These are phyloP conservation scores for Glycine soja DNA, from an alignment of 306 rosid genomes.

Conservation along the genomic window DNA sequence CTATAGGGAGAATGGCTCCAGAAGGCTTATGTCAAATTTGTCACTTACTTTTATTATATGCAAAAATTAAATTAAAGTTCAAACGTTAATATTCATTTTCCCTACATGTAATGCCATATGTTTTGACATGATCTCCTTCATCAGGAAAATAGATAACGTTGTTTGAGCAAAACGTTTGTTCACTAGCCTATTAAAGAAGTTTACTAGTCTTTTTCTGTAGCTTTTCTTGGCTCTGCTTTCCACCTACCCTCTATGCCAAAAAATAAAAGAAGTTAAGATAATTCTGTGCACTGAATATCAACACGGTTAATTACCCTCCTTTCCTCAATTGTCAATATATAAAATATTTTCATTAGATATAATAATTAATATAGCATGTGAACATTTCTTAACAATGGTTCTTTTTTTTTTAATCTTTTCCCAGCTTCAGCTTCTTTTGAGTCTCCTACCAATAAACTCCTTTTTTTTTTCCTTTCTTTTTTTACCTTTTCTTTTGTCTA, in stretches of 20 bases:
- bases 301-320: not conserved
- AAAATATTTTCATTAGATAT: conserved; percentile 2
- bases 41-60: not conserved
- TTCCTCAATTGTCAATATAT: not conserved
- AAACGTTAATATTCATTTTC: conserved; percentile 38
- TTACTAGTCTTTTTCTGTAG: conserved; percentile 35
- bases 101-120: conserved; percentile 5
- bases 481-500: not conserved
- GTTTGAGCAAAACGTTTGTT: conserved; percentile 31
- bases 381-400: conserved; percentile 26
- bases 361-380: conserved; percentile 3
- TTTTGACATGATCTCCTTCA: conserved; percentile 30
- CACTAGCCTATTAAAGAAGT: conserved; percentile 31
- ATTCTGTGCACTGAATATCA: conserved; percentile 16
- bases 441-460: not conserved
- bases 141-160: conserved; percentile 39
- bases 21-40: conserved; percentile 24
- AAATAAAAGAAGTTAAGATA: conserved; percentile 23
- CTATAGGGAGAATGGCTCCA: conserved; percentile 35
- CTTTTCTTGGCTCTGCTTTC: conserved; percentile 11
- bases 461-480: not conserved
- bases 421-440: not conserved
- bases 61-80: not conserved
- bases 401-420: conserved; percentile 16
- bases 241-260: conserved; percentile 13